Percentiles rank a stretch among this genome's conserved stretches.
Conservation (phyloP, 257 asterid genomes). For the Fraxinus americana region DNA sequence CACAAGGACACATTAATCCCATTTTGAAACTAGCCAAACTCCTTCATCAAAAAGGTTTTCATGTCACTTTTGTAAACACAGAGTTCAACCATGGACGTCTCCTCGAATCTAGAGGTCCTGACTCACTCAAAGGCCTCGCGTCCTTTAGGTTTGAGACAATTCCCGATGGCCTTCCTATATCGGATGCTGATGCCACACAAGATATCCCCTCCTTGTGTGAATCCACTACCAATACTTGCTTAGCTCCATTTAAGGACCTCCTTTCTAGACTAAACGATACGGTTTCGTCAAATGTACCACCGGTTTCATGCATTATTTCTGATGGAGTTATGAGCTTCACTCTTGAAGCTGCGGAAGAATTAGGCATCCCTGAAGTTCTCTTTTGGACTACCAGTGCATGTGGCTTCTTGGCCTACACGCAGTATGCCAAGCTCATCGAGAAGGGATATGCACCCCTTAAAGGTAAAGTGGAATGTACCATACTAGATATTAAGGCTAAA, state of each 20-base stretch:
- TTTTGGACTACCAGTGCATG: too few relatives aligned
- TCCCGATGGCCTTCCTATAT: slow-evolving; percentile 62
- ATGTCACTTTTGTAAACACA: slow-evolving; percentile 54
- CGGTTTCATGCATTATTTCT: slow-evolving; percentile 55
- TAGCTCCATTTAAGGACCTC: slow-evolving; percentile 43
- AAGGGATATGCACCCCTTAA: too few relatives aligned
- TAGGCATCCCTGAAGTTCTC: slow-evolving; percentile 57
- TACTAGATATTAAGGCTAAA: too few relatives aligned
- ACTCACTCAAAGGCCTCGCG: slow-evolving; percentile 33
- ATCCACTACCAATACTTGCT: slow-evolving; percentile 30
- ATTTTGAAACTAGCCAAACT: slow-evolving; percentile 60
- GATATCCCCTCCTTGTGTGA: slow-evolving; percentile 35
- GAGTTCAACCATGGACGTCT: slow-evolving; percentile 54
- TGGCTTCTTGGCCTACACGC: too few relatives aligned
- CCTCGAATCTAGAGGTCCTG: slow-evolving; percentile 37
- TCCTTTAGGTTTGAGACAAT: slow-evolving; percentile 46
- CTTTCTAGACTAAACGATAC: slow-evolving; percentile 35
- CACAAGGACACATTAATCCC: slow-evolving; percentile 57
- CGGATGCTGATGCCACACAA: slow-evolving; percentile 48
- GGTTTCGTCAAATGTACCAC: slow-evolving; percentile 29
- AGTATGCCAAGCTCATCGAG: too few relatives aligned
- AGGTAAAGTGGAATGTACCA: too few relatives aligned
- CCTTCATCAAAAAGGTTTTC: slow-evolving; percentile 46
- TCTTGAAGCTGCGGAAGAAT: slow-evolving; percentile 47
- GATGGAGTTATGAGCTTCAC: slow-evolving; percentile 57